Conservation (phyloP, 2,329 filamentous ascomycete genomes). For the Ophiostoma novo-ulmi region DNA sequence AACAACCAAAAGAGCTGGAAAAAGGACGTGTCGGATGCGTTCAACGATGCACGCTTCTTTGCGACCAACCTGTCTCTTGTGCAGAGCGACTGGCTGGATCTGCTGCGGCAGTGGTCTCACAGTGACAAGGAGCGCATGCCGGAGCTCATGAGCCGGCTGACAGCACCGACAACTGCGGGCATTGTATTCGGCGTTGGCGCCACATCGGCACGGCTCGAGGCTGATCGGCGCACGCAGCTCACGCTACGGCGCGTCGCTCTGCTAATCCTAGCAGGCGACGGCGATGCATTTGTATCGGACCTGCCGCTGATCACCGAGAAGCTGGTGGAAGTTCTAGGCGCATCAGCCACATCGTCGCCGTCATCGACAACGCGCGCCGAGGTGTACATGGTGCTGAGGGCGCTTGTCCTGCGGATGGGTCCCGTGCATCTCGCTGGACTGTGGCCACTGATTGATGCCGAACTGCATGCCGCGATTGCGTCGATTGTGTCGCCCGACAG, state of each 20-base stretch:
- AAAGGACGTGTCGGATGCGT: conserved; percentile 85
- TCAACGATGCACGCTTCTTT: conserved; percentile 86
- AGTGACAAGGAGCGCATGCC: conserved; percentile 83
- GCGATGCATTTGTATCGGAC: conserved; percentile 76
- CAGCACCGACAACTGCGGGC: conserved; percentile 84
- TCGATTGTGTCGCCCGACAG: conserved; percentile 66
- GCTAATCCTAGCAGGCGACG: conserved; percentile 68
- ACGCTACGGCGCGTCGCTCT: conserved; percentile 79
- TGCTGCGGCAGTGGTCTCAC: conserved; percentile 77
- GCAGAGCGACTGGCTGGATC: conserved; percentile 65
- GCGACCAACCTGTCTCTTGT: conserved; percentile 61
- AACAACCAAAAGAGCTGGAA: conserved; percentile 86
- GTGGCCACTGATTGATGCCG: conserved; percentile 85
- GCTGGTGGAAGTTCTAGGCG: conserved; percentile 76
- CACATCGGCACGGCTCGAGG: conserved; percentile 86
- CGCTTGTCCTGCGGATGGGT: conserved; percentile 72
- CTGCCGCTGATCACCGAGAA: conserved; percentile 72
- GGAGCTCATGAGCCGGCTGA: conserved; percentile 73
- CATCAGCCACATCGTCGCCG: conserved; percentile 82
- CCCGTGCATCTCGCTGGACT: conserved; percentile 74
- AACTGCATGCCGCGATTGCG: conserved; percentile 73
- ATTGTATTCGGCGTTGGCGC: conserved; percentile 99
- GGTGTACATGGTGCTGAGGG: conserved; percentile 80
- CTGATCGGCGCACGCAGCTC: conserved; percentile 86
- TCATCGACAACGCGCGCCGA: conserved; percentile 86